A percentile compares a stretch with the other conserved stretches of the same genome.
Evolutionary conservation across 768 basidiomycete species (phyloP).

Genomic region (Termitomyces sp.): DNA sequence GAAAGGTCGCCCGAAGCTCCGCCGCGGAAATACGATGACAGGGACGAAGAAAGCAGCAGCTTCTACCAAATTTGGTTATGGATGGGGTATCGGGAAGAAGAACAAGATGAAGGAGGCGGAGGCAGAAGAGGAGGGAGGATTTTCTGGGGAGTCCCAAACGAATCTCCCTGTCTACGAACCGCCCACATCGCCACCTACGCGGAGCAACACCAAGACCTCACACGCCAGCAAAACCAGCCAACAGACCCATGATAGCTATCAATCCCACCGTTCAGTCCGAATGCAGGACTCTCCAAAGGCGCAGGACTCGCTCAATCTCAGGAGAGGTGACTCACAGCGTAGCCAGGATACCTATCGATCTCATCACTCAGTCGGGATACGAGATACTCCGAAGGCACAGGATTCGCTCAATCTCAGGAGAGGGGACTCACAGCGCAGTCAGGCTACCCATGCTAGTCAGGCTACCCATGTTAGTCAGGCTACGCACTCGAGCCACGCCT

Average conservation of each 20-base stretch:
- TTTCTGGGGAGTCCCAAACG: constrained; percentile 24
- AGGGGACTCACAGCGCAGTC: constrained; percentile 23
- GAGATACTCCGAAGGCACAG: constrained; percentile 9
- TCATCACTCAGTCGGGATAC: constrained; percentile 1
- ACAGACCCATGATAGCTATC: constrained; percentile 10
- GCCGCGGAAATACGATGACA: constrained; percentile 49
- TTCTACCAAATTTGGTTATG: constrained; percentile 61
- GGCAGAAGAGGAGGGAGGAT: constrained; percentile 24
- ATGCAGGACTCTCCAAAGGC: constrained; percentile 7
- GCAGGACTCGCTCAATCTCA: constrained; percentile 9
- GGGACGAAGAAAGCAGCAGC: constrained; percentile 52
- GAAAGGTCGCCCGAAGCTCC: constrained; percentile 38
- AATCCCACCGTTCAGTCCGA: constrained; percentile 6
- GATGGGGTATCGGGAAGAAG: constrained; percentile 62
- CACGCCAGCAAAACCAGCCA: constrained; percentile 31
- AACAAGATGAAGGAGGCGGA: constrained; percentile 40
- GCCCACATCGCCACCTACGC: constrained; percentile 30
- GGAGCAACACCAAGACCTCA: constrained; percentile 36
- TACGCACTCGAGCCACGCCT: constrained; percentile 21
- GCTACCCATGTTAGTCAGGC: constrained; percentile 17
- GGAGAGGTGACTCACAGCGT: constrained; percentile 21
- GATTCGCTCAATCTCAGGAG: constrained; percentile 16
- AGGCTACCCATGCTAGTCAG: no score
- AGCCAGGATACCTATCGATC: constrained; percentile 17
- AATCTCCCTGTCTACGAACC: constrained; percentile 37